Evolutionary conservation across 2,329 filamentous ascomycete genomes (phyloP), one percentile per base, ranked within the genome.

Genomic region (Ophiosphaerella herpotricha): DNA sequence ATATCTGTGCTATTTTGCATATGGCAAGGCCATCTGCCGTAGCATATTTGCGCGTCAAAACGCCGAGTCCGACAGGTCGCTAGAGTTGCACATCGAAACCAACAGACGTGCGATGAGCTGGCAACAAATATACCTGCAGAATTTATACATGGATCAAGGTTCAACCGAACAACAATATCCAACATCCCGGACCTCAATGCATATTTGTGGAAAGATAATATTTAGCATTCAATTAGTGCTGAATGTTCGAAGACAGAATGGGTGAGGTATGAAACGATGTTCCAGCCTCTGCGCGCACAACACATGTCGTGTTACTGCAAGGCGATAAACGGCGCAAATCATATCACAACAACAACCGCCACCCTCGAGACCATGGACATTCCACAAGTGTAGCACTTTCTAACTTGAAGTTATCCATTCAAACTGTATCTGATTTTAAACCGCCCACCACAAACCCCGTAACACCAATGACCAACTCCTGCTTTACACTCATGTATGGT

Each of bases 11-110:
- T 46, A 37, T 52, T 52, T 43, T 63, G 63, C 61, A 61, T 57
- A 31, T 37, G 16, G 52, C 54, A 48, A 47, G 48, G 49, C 41
- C 46, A 37, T 36, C 52, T 64, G 60, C 50, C 49, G 63, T 63
- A 57, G 40, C 49, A 59, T 57, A 43, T n/a, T 40, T 36, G 41
- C 49, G 48, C 46, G 36, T 45, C 49, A 46, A 31, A 38, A 33
- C 42, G 32, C 52, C 50, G 16, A 43, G 32, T 29, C 42, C 46
- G 29, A 45, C 38, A 43, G 38, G 43, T 49, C 44, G 33, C 40
- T 7, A 13, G 13, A 14, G 31, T 34, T 18, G n/a, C 29, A 46
- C 35, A 9, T 9, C 18, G 7, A 14, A 23, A 18, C 5, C n/a
- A 26, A 7, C 29, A 34, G 14, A 26, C 24, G 36, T 31, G 29